Base-by-base conservation (phyloP, 2,329 filamentous ascomycete species). In the Talaromyces sp. region DNA sequence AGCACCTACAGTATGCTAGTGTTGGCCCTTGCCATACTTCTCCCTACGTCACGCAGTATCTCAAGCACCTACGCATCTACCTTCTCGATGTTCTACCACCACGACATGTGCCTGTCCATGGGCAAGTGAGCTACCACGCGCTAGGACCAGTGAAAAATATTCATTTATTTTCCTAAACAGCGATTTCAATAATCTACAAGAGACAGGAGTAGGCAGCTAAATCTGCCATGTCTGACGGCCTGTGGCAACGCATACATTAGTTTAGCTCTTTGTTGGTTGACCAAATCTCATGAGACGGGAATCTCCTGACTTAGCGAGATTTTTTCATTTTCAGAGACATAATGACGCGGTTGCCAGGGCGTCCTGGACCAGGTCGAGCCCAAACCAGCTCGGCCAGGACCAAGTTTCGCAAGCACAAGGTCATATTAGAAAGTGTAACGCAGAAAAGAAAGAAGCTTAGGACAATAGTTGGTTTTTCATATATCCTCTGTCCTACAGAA, bases 361-460 rank as follows among this genome's bases (percentile, higher is more conserved):
- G 54, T 9, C 41, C 72, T 49, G 68, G 72, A 60, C 73, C 72
- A 69, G 71, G 73, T 69, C 76, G 73, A 60, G 71, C 70, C 66
- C 76, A 75, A 27, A 74, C 72, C 68, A 73, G 73, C 63, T 70
- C 70, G 24, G 65, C 72, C 27, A 75, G 73, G 66, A 72, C 72
- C 67, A 76, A 74, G 68, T 69, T 73, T 66, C 76, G 76, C 65
- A 81, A 77, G 65, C 80, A 88, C 75, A 88, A 87, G 72, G 83
- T 87, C 59, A 80, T 88, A 33, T 77, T 87, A 64, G 84, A 87
- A 72, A 81, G 80, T 16, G 78, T 88, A 54, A 83, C 85, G 3
- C 84, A 85, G 67, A 84, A 86, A 72, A 87, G 87, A 76, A 86
- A 84, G 72, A 87, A 85, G 70, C 79, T 88, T 56, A 80, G 83